Base-by-base conservation (phyloP, 768 basidiomycete genomes). In the Boletus rubescentipes region DNA sequence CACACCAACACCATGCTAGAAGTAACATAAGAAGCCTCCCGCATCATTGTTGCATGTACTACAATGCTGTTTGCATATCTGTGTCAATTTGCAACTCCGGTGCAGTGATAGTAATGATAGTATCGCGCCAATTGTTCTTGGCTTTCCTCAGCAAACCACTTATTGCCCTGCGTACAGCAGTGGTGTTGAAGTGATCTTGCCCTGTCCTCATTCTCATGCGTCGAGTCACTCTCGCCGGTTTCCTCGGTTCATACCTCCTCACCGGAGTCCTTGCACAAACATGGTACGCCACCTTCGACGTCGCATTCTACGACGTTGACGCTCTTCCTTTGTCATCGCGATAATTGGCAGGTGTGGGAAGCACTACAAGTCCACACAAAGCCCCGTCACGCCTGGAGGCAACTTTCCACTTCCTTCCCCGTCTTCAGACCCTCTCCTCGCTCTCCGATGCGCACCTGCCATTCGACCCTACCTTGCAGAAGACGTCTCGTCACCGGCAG, bases 391-490 rank as follows among this genome's bases (percentile, higher is more conserved):
- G 8, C 82, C 83, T 35, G 82, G 81, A 34, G 80, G 82, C 30
- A 72, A 75, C 57, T 83, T 82, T 54, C 75, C 73, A 2, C 49
- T 70, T 4, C 75, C 79, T 8, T 63, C 63, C 9, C 57, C 62
- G 1, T 77, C 75, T 2, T 55, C 69, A 1, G 65, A 62, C 1
- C 70, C 83, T 16, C 74, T 83, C 37, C 75, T 85, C 23, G 79
- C 82, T 9, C 67, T 86, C 36, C 80, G 81, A 10, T 86, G 85
- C 55, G 75, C 77, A 10, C 83, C 82, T 29, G 79, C 81, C 4
- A 77, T 85, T 21, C 75, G 78, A 8, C 85, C 85, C 2, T 86
- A 84, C 64, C 75, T 86, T 20, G 76, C 78, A 15, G 82, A 80
- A 58, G 84, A 85, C 55, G 68, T 70, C 26, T 61, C 62, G 21